Base-by-base conservation (phyloP, 495 filamentous ascomycete genomes). In the Penicillium psychrofluorescens region DNA sequence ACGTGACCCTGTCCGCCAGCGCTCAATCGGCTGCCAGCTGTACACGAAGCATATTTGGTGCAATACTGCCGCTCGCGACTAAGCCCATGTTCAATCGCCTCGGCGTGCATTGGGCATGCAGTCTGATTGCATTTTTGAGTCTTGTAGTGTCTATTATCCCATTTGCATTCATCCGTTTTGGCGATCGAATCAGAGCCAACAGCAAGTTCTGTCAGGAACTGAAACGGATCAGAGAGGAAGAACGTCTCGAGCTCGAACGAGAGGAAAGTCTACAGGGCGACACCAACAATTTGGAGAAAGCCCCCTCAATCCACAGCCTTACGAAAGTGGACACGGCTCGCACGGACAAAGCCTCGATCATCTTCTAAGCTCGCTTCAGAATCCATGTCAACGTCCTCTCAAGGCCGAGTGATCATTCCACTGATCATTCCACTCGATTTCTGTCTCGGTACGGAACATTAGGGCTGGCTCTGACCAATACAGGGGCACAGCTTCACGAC, bases 41-140 rank as follows among this genome's bases (percentile, higher is more conserved):
- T 40, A 62, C 59, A 0, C 57, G 67, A 30, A 71, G 67, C 36
- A 56, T 61, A 2, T 44, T 70, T 1, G 68, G 65, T 13, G 70
- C 70, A 11, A 56, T 72, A 1, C 48, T 71, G 13, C 68, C 70
- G 2, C 61, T 74, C 6, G 70, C 70, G 8, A 51, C 67, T 1
- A 59, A 59, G 43, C 54, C 60, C 0, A 64, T 73, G 56, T 73
- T 70, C 48, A 39, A 55, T 27, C 55, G 46, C 13, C 55, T 74
- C 7, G 70, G 70, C 1, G 61, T 66, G 8, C 45, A 64, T 11
- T 75, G 68, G 71, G 70, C 59, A 7, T 66, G 61, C 36, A 67
- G 53, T 32, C 49, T 72, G 6, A 55, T 74, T 16, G 70, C 62
- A 3, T 73, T 72, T 43, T 33, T 70, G 13, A 60, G 58, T 16